Evolutionary conservation across 345 rosid species (phyloP), one percentile per base, ranked within the genome.

Genomic region (Durio zibethinus): DNA sequence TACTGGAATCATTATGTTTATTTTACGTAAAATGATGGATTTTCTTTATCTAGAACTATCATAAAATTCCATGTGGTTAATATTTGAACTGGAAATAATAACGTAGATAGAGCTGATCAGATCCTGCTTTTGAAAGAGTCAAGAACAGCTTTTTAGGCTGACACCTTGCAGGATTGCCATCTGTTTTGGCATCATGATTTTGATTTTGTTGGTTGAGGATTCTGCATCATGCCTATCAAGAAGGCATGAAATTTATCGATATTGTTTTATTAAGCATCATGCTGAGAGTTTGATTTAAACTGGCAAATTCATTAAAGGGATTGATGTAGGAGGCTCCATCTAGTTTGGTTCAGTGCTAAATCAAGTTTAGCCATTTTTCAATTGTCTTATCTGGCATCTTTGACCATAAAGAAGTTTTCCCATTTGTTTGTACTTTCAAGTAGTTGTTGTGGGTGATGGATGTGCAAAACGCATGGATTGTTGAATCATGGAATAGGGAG

Each of bases 161-260:
- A 29, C 33, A 31, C 33, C 29, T 50, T 68, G 61, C 16, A 71
- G 60, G 2, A 50, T 50, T 50, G 40, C 6, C 29, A n/a, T 72
- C 31, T 70, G 15, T 64, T 64, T 36, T 40, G 48, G 48, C 71
- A 20, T 40, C 7, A 10, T 8, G 54, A 20, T 69, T 14, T 68
- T 68, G 72, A 45, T 47, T 16, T 69, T 69, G 54, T 69, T 69
- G 25, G 57, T 47, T 45, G 38, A 69, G 23, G 16, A 4, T 69
- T 47, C 20, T 33, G 20, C 40, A 50, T 71, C 73, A 10, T 71
- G 60, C 23, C 20, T 71, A 20, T 52, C 59, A 29, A 18, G 25
- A 70, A 70, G 18, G 29, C 43, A 48, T 71, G 74, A 54, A 47
- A 48, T 50, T 71, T 50, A 48, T 71, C 29, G 33, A 40, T 33